phyloP scores from a whole-genome alignment of 208 protist genomes.

The Trypanosoma avium region DNA sequence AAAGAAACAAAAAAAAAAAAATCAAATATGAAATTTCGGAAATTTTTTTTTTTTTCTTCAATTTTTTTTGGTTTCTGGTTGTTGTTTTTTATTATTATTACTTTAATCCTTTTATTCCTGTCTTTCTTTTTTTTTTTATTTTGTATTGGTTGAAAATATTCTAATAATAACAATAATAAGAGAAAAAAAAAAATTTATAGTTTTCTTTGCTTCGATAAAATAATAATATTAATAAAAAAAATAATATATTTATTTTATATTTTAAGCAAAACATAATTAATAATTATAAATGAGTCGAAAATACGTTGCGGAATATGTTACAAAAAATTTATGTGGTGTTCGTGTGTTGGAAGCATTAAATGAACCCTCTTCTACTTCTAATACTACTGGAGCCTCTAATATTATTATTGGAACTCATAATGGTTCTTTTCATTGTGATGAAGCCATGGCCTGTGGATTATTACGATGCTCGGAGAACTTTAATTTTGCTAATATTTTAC shows the following conservation, averaged over 20 bases:
- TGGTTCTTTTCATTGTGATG: slow-evolving; percentile 95
- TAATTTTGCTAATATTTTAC: slow-evolving; percentile 53
- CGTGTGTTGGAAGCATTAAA: slow-evolving; percentile 37
- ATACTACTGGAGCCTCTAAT: slow-evolving; percentile 8
- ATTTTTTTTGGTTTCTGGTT: no score
- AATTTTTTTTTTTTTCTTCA: no score
- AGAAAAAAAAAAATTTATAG: no score
- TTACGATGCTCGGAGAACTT: slow-evolving; percentile 78
- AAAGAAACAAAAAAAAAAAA: slow-evolving; percentile 20
- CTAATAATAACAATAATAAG: no score
- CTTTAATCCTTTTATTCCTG: no score
- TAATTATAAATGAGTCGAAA: slow-evolving; percentile 25
- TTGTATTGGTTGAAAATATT: no score
- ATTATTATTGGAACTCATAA: slow-evolving; percentile 92
- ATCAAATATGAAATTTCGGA: slow-evolving; percentile 5
- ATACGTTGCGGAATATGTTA: slow-evolving; percentile 66
- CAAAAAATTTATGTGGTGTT: slow-evolving; percentile 51
- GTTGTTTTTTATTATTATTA: no score
- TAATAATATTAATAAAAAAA: neutral
- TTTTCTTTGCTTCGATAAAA: no score
- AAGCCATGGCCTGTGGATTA: slow-evolving; percentile 92
- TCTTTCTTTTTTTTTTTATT: no score
- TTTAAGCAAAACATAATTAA: no score
- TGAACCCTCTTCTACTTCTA: no score
- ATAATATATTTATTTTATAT: no score